Evolutionary conservation across 2,329 filamentous ascomycete species (phyloP).

Genomic region (Dactylonectria estremocensis): DNA sequence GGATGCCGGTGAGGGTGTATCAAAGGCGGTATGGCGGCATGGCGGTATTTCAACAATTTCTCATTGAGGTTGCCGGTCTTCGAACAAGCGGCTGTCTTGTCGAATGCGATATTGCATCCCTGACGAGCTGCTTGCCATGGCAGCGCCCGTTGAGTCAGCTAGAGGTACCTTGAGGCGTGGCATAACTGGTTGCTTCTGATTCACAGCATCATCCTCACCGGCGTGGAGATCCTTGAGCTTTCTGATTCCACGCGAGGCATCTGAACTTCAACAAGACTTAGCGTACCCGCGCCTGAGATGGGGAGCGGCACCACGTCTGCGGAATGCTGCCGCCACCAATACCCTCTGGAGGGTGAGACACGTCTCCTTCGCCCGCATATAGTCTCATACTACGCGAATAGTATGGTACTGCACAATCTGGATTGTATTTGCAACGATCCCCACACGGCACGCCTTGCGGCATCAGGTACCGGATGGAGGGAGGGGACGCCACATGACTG

Average conservation of each 20-base stretch:
- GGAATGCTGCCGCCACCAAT: constrained; percentile 25
- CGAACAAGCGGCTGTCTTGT: constrained; percentile 6
- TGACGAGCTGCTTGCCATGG: constrained; percentile 10
- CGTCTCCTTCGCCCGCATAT: constrained; percentile 10
- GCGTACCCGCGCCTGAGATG: not conserved
- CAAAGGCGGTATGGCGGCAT: not conserved
- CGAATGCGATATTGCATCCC: not conserved
- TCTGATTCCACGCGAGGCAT: not conserved
- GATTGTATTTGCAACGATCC: constrained; percentile 8
- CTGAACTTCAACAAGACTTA: constrained; percentile 6
- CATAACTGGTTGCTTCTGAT: constrained; percentile 17
- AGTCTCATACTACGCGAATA: not conserved
- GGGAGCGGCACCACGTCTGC: constrained; percentile 7
- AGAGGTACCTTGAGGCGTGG: constrained; percentile 6
- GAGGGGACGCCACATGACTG: constrained; percentile 19
- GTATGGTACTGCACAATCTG: constrained; percentile 7
- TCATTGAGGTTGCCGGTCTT: constrained; percentile 3
- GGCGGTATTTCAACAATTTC: not conserved
- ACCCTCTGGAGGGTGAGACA: constrained; percentile 19
- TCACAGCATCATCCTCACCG: constrained; percentile 17
- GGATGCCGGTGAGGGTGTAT: not conserved
- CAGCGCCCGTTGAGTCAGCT: constrained; percentile 20
- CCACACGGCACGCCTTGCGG: constrained; percentile 25
- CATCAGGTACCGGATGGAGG: constrained; percentile 15
- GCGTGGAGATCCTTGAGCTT: constrained; percentile 11